These are phyloP conservation scores for Backusella westeae DNA, from an alignment of 192 early-diverging fungal species.

Conservation along the genomic window DNA sequence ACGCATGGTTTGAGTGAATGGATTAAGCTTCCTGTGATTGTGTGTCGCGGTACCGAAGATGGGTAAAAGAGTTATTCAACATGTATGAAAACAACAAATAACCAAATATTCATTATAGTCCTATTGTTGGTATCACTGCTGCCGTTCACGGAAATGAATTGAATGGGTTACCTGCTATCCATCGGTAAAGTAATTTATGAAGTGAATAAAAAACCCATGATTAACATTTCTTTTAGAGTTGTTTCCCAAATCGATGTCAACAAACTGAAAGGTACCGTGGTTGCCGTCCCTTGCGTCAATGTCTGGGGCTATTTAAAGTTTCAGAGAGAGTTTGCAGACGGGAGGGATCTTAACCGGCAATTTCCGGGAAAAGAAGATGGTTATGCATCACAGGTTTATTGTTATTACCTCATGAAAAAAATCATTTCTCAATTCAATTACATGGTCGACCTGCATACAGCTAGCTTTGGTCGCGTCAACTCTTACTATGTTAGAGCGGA, in stretches of 20 bases:
- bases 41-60: conserved; percentile 25
- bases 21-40: conserved; percentile 40
- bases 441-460: conserved; percentile 86
- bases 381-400: conserved; percentile 79
- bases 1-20: conserved; percentile 65
- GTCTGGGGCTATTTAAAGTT: conserved; percentile 78
- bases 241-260: conserved; percentile 72
- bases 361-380: conserved; percentile 78
- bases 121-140: conserved; percentile 57
- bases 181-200: conserved; percentile 38
- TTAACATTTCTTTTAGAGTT: conserved; percentile 33
- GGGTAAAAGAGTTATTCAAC: conserved; percentile 10
- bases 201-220: background rate
- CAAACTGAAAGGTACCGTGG: conserved; percentile 75
- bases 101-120: background rate
- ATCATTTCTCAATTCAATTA: conserved; percentile 78
- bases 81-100: background rate
- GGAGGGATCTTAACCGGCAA: conserved; percentile 81
- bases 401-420: conserved; percentile 74
- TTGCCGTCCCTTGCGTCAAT: conserved; percentile 85
- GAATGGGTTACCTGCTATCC: conserved; percentile 89
- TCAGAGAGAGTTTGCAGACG: conserved; percentile 82
- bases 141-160: conserved; percentile 91
- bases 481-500: conserved; percentile 87
- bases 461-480: conserved; percentile 81